Conservation (phyloP, 2,329 filamentous ascomycete species). For the Cryphonectria parasitica region DNA sequence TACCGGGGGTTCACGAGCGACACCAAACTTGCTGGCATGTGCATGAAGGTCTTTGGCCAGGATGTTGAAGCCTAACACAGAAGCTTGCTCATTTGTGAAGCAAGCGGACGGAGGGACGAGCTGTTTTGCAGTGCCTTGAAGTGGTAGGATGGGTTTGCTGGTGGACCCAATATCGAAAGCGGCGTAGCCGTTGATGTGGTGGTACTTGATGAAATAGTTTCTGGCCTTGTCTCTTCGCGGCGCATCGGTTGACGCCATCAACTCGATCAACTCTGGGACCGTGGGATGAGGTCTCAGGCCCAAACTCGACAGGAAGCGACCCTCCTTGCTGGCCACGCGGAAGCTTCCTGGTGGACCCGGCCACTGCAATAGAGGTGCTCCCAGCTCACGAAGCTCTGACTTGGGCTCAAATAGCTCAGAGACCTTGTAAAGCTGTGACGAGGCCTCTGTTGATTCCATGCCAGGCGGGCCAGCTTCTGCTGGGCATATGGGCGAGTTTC, state of each 20-base stretch:
- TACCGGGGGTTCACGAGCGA: slow-evolving; percentile 80
- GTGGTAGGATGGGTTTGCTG: slow-evolving; percentile 68
- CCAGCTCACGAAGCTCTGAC: slow-evolving; percentile 68
- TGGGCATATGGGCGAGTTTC: slow-evolving; percentile 78
- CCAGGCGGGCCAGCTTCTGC: slow-evolving; percentile 67
- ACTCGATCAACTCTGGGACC: slow-evolving; percentile 73
- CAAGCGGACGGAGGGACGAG: slow-evolving; percentile 76
- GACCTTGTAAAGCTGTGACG: slow-evolving; percentile 66
- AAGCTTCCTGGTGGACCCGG: slow-evolving; percentile 68
- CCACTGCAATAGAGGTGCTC: slow-evolving; percentile 81
- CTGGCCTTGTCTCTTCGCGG: slow-evolving; percentile 70
- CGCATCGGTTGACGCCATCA: slow-evolving; percentile 70
- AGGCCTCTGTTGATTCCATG: slow-evolving; percentile 57
- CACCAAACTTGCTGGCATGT: slow-evolving; percentile 84
- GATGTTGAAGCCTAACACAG: slow-evolving; percentile 80
- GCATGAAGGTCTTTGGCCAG: slow-evolving; percentile 74
- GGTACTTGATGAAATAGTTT: slow-evolving; percentile 80
- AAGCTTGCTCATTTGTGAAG: slow-evolving; percentile 78
- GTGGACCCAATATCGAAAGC: slow-evolving; percentile 62
- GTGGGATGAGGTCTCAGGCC: slow-evolving; percentile 75
- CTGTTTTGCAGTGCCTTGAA: slow-evolving; percentile 67
- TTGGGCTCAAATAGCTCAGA: slow-evolving; percentile 83
- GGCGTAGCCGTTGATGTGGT: slow-evolving; percentile 76
- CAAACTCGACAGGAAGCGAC: slow-evolving; percentile 70
- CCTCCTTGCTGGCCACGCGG: slow-evolving; percentile 69